Percentiles rank a stretch among this genome's conserved stretches.
Evolutionary conservation across 2,329 filamentous ascomycete species (phyloP).

Genomic region (Shiraia sp.): DNA sequence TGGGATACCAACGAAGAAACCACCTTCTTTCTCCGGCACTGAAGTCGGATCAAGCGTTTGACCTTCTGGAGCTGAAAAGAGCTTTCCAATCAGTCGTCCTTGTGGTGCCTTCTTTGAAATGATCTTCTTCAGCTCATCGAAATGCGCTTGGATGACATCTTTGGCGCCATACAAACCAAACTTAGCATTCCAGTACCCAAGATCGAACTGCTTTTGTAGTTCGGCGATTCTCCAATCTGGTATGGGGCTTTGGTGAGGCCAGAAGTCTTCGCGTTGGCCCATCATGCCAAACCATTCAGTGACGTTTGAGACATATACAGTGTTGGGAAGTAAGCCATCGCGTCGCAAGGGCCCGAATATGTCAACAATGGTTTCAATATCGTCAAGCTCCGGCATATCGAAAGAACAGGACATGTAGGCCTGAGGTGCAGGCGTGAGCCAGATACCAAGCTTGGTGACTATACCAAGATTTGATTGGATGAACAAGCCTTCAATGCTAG

Average conservation of each 20-base stretch:
- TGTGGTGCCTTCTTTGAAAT: conserved; percentile 42
- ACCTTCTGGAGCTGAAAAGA: conserved; percentile 47
- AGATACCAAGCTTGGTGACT: conserved; percentile 47
- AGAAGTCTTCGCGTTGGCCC: conserved; percentile 50
- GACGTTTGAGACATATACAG: conserved; percentile 52
- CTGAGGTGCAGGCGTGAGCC: conserved; percentile 43
- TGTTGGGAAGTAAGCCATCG: conserved; percentile 49
- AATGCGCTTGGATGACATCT: conserved; percentile 51
- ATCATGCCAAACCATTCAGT: conserved; percentile 53
- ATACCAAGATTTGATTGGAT: conserved; percentile 58
- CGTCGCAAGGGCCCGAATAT: conserved; percentile 51
- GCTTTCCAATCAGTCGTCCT: conserved; percentile 43
- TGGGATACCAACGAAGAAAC: conserved; percentile 38
- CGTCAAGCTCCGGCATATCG: conserved; percentile 51
- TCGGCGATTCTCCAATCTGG: conserved; percentile 52
- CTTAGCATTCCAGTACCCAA: conserved; percentile 52
- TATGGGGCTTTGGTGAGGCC: conserved; percentile 50
- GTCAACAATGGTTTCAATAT: conserved; percentile 52
- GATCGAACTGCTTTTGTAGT: conserved; percentile 47
- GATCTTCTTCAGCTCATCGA: conserved; percentile 46
- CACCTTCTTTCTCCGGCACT: conserved; percentile 34
- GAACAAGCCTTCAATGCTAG: conserved; percentile 52
- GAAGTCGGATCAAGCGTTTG: conserved; percentile 45
- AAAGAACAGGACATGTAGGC: conserved; percentile 54
- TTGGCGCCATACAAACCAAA: conserved; percentile 52